phyloP scores from a whole-genome alignment of 305 asterid genomes.

The Nicotiana rustica region DNA sequence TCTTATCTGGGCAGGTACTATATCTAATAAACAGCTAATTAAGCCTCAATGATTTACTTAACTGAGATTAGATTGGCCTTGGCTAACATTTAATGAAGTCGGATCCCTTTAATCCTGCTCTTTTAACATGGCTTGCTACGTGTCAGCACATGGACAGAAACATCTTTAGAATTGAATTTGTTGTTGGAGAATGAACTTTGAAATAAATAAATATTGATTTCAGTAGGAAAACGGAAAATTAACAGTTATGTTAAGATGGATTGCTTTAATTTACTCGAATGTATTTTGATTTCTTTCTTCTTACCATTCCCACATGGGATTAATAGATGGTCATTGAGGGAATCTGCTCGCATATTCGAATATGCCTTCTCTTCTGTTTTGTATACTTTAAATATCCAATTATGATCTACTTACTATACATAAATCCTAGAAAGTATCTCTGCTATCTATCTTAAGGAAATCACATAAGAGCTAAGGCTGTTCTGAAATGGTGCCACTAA shows the following conservation, averaged over 20 bases:
- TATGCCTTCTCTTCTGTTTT: too few species aligned
- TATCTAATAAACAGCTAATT: constrained; percentile 26
- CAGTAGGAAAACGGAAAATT: too few species aligned
- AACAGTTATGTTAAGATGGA: too few species aligned
- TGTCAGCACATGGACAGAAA: constrained; percentile 29
- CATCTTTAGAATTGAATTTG: constrained; percentile 10
- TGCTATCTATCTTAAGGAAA: background rate
- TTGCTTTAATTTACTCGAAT: too few species aligned
- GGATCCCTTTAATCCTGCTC: constrained; percentile 32
- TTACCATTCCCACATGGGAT: constrained; percentile 13
- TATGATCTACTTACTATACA: too few species aligned
- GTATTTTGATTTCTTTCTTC: too few species aligned
- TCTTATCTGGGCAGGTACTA: constrained; percentile 29
- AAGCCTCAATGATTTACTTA: constrained; percentile 11
- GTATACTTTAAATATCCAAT: too few species aligned
- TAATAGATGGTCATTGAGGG: background rate
- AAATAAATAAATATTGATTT: too few species aligned
- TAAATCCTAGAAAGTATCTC: background rate
- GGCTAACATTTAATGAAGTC: constrained; percentile 17
- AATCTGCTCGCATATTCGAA: too few species aligned
- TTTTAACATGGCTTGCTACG: constrained; percentile 25
- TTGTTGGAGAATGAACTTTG: background rate
- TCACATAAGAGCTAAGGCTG: background rate
- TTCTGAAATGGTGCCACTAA: too few species aligned
- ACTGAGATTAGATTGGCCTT: background rate